Percentiles rank a stretch among this genome's conserved stretches.
Conservation (phyloP, 768 basidiomycete species). For the Artomyces pyxidatus region DNA sequence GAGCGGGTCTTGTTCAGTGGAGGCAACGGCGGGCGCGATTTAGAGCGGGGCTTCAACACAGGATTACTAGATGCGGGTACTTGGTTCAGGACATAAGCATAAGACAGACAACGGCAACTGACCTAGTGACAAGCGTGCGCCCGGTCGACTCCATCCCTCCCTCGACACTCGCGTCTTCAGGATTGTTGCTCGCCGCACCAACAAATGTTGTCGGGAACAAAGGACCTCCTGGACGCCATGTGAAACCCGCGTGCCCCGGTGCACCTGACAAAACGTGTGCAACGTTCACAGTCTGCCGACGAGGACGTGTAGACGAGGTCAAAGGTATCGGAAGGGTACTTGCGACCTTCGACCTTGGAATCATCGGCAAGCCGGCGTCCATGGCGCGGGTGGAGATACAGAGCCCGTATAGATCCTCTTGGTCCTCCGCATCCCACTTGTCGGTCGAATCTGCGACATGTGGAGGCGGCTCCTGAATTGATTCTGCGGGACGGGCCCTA, state of each 20-base stretch:
- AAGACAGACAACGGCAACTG: too few relatives aligned
- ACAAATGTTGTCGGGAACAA: constrained; percentile 15
- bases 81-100: too few relatives aligned
- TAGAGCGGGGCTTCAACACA: too few relatives aligned
- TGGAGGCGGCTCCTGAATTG: background rate
- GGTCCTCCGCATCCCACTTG: constrained; percentile 4
- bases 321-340: constrained; percentile 9
- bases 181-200: background rate
- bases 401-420: constrained; percentile 12
- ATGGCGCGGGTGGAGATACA: constrained; percentile 15
- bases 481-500: background rate
- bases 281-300: constrained; percentile 12
- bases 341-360: constrained; percentile 6
- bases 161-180: background rate
- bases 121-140: constrained; percentile 6
- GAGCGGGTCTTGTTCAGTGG: too few relatives aligned
- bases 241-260: constrained; percentile 15
- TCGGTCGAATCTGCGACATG: constrained; percentile 1
- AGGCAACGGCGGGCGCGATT: too few relatives aligned
- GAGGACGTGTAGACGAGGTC: constrained; percentile 10
- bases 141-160: background rate
- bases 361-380: constrained; percentile 9
- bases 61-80: too few relatives aligned
- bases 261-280: constrained; percentile 17
- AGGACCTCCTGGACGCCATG: constrained; percentile 17